Percentiles rank a stretch among this genome's conserved stretches.
Conservation (phyloP, 2,329 filamentous ascomycete species). For the Pseudonectria buxi region DNA sequence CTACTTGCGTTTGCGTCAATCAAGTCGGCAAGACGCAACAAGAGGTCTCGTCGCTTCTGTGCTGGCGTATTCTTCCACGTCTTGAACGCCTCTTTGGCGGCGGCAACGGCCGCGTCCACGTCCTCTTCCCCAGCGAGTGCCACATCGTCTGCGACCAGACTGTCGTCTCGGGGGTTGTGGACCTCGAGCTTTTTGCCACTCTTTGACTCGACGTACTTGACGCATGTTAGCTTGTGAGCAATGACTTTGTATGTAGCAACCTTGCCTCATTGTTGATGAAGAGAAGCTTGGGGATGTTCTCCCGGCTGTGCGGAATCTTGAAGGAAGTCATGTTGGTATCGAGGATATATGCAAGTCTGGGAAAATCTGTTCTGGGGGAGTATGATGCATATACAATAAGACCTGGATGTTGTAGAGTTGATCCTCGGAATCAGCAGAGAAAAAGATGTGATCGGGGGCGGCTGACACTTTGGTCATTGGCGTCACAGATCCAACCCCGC, state of each 20-base stretch:
- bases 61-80: constrained; percentile 33
- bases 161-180: constrained; percentile 42
- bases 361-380: too few species aligned
- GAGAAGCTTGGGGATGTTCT: constrained; percentile 29
- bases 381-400: too few species aligned
- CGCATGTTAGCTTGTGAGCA: too few species aligned
- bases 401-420: too few species aligned
- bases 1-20: constrained; percentile 29
- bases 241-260: too few species aligned
- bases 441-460: too few species aligned
- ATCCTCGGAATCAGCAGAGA: too few species aligned
- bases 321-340: too few species aligned
- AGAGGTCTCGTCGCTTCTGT: constrained; percentile 30
- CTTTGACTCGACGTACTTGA: constrained; percentile 34
- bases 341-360: too few species aligned
- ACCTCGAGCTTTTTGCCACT: constrained; percentile 39
- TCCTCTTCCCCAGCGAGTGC: constrained; percentile 36
- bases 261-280: constrained; percentile 33
- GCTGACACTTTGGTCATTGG: too few species aligned
- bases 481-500: too few species aligned
- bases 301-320: constrained; percentile 21
- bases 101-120: constrained; percentile 40
- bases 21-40: constrained; percentile 39
- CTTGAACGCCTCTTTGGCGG: constrained; percentile 39
- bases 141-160: constrained; percentile 42